Base-by-base conservation (phyloP, 305 asterid genomes). In the Salvia sclarea region DNA sequence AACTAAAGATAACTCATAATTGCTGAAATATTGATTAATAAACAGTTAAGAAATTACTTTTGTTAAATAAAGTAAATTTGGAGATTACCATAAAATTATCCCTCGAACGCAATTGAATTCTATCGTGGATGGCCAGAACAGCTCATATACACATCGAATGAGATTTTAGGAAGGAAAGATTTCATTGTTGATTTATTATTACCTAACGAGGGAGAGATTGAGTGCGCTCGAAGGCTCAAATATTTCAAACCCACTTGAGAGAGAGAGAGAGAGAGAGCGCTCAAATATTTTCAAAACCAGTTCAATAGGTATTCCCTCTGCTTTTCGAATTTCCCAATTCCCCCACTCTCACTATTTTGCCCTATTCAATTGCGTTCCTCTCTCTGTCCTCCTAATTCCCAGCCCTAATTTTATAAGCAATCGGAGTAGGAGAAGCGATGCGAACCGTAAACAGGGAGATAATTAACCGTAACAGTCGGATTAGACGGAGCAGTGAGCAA, bases 401-500 rank as follows among this genome's bases (percentile, higher is more conserved):
- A 18, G 64, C 78, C 80, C 72, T 64, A 62, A 50, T 56, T 66
- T 49, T 73, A 48, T 66, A 75, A 54, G 45, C 47, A 35, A 37
- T 48, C 20, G 11, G 8, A 61, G 53, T 17, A 6, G 22, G 22
- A 33, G 53, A 70, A 17, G 75, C 75, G 78, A 79, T 64, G 79
- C 72, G 48, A 71, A 8, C 74, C 9, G 78, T 74, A 28, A 79
- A 82, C 69, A 59, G 64, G 55, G 88, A 78, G 64, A 17, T 45
- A 22, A 9, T 40, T 37, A 68, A 48, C 69, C 69, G 70, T 10
- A 56, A 69, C 61, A 21, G 60, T 61, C 72, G 82, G 50, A 11
- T 16, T 68, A 75, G 79, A 43, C 83, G 80, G 49, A 71, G 71
- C 65, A 50, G 64, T 17, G 62, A 38, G n/a, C 81, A 20, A 70